A percentile compares a stretch with the other conserved stretches of the same genome.
phyloP scores from a whole-genome alignment of 2,329 filamentous ascomycete genomes.

The Penicillium sp. region DNA sequence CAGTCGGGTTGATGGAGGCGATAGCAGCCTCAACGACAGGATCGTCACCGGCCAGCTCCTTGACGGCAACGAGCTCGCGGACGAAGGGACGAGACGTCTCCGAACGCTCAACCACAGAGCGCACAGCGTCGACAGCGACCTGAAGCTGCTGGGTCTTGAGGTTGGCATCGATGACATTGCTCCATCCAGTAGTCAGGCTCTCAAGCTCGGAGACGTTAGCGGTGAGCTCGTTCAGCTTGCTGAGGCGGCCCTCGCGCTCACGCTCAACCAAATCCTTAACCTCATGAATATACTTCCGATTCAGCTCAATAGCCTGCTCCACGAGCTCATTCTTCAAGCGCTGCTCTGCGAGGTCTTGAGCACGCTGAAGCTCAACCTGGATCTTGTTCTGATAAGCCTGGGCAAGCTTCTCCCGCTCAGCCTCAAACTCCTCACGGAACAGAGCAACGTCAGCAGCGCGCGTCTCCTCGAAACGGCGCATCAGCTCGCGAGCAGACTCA shows the following conservation, averaged over 20 bases:
- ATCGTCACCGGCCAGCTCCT: slow-evolving; percentile 84
- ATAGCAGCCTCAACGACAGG: slow-evolving; percentile 90
- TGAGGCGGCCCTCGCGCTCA: slow-evolving; percentile 83
- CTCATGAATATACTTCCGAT: slow-evolving; percentile 77
- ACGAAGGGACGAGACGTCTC: slow-evolving; percentile 81
- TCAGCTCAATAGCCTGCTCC: slow-evolving; percentile 86
- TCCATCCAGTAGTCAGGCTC: slow-evolving; percentile 85
- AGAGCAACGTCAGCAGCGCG: slow-evolving; percentile 78
- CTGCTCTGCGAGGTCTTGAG: slow-evolving; percentile 78
- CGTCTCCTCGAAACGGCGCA: slow-evolving; percentile 80
- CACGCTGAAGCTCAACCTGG: slow-evolving; percentile 74
- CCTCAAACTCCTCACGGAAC: slow-evolving; percentile 86
- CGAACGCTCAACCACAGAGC: slow-evolving; percentile 75
- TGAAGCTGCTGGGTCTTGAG: slow-evolving; percentile 94
- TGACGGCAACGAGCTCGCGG: slow-evolving; percentile 88
- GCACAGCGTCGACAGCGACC: slow-evolving; percentile 91
- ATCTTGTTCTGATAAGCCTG: slow-evolving; percentile 78
- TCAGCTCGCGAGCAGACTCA: slow-evolving; percentile 80
- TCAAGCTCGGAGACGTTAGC: slow-evolving; percentile 80
- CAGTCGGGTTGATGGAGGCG: slow-evolving; percentile 88
- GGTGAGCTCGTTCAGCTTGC: slow-evolving; percentile 80
- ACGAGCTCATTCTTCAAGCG: slow-evolving; percentile 81
- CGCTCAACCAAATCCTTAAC: slow-evolving; percentile 81
- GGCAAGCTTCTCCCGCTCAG: slow-evolving; percentile 78
- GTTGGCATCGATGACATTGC: slow-evolving; percentile 84